Percentiles rank a stretch among this genome's conserved stretches.
phyloP scores from a whole-genome alignment of 1,139 yeast genomes.

The Debaryomyces psychrophilus region DNA sequence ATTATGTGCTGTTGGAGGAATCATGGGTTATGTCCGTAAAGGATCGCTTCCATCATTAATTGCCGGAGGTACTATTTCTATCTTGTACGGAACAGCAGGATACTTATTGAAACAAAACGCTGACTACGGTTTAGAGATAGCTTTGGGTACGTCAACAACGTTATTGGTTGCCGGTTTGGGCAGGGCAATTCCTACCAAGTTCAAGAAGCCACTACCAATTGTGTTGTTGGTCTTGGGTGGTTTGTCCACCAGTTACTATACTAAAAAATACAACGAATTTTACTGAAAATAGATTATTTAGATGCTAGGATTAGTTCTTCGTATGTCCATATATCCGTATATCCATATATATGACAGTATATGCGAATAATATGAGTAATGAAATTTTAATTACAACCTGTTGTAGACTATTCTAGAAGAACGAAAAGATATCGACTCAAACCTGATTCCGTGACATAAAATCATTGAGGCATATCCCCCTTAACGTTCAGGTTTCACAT shows the following conservation, averaged over 20 bases:
- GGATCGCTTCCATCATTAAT: constrained; percentile 78
- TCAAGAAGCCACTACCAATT: constrained; percentile 78
- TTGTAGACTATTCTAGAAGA: no score
- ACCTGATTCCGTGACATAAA: no score
- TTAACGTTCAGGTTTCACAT: no score
- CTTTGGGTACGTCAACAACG: constrained; percentile 69
- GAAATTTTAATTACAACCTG: no score
- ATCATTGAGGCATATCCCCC: no score
- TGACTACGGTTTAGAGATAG: constrained; percentile 80
- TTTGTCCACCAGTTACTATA: constrained; percentile 68
- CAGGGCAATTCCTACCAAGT: constrained; percentile 61
- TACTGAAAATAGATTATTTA: constrained; percentile 29
- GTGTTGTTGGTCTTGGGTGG: constrained; percentile 66
- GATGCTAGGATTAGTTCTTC: not conserved
- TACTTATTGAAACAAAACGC: constrained; percentile 72
- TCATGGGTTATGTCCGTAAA: constrained; percentile 70
- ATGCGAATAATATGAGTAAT: no score
- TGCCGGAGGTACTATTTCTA: constrained; percentile 75
- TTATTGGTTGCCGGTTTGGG: constrained; percentile 70
- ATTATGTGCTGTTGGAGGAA: constrained; percentile 74
- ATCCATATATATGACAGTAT: not conserved
- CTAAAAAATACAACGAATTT: constrained; percentile 70
- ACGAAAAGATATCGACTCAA: no score
- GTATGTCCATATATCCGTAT: not conserved
- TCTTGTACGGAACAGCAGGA: constrained; percentile 75